Evolutionary conservation across 257 asterid species (phyloP), one percentile per base, ranked within the genome.

Genomic region (Scutellaria minor): DNA sequence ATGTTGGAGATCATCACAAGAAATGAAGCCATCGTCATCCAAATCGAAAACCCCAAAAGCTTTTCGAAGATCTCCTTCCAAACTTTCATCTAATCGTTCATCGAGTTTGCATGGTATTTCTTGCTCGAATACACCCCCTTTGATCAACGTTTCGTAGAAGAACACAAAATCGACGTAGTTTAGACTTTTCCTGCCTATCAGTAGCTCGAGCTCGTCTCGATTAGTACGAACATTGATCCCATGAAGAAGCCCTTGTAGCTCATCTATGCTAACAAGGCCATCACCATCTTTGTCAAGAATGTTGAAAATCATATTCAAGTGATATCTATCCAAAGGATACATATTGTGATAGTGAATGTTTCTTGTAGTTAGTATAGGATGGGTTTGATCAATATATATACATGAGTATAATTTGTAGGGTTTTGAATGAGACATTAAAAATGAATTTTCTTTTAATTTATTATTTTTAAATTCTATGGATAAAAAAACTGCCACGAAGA

Each of bases 21-120:
- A 84, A n/a, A 86, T 86, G 78, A 78, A 84, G 5, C 95, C 90
- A 68, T 88, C 91, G 0, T 81, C 86, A 64, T 86, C 58, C 59
- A 54, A 44, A 70, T 88, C 89, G 10, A 86, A 88, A 42, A 83
- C 85, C 69, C 62, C 15, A 35, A 88, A 86, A 44, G 90, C 86
- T 50, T 86, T 61, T 3, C 12, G 35, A 13, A 86, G 81, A 68
- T 87, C 88, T 22, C 73, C 67, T 75, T 75, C 82, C 75, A 75
- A 35, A 18, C 63, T 12, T 15, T 15, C 35, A 9, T 52, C 59
- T 8, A 56, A 59, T 45, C 45, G 73, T 9, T 10, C 59, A 52
- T 68, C 72, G 7, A n/a, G 6, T 66, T 42, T 50, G 18, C 35
- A 31, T 31, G 37, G 10, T 13, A 8, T 41, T 60, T 27, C 71